Percentiles rank a stretch among this genome's conserved stretches.
Conservation (phyloP, 1,139 yeast species). For the Wickerhamomyces sp. region DNA sequence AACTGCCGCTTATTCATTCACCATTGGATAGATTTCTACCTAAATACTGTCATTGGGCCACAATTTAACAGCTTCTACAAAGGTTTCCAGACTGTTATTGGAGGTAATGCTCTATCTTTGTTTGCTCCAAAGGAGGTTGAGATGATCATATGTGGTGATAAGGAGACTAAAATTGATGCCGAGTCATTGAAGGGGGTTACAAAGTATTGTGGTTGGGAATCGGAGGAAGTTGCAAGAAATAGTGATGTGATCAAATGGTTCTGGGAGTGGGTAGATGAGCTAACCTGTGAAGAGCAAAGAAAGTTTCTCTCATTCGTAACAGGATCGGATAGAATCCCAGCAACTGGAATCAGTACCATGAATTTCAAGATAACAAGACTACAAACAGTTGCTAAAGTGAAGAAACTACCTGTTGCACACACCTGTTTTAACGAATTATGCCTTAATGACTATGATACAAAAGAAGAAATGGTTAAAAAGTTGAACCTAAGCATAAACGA, state of each 20-base stretch:
- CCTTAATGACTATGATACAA: conserved; percentile 55
- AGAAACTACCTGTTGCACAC: conserved; percentile 76
- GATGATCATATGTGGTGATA: conserved; percentile 72
- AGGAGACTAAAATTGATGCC: conserved; percentile 56
- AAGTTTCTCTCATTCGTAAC: conserved; percentile 72
- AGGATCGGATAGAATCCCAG: conserved; percentile 89
- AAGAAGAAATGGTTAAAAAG: conserved; percentile 50
- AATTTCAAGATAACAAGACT: conserved; percentile 66
- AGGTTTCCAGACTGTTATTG: conserved; percentile 75
- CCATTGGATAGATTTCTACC: conserved; percentile 53
- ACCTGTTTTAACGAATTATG: conserved; percentile 92
- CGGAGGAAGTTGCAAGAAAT: conserved; percentile 31
- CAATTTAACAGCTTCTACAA: conserved; percentile 54
- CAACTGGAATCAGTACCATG: conserved; percentile 79
- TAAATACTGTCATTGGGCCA: conserved; percentile 47
- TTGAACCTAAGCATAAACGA: conserved; percentile 64
- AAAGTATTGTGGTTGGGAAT: conserved; percentile 59
- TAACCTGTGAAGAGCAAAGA: conserved; percentile 48
- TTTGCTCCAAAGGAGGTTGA: conserved; percentile 82
- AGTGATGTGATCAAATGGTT: conserved; percentile 63
- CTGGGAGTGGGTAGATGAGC: conserved; percentile 63
- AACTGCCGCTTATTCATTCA: conserved; percentile 61
- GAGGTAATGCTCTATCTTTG: conserved; percentile 73
- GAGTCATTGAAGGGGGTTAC: conserved; percentile 66
- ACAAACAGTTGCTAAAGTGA: conserved; percentile 42